These are phyloP conservation scores for Tephrocybe sp. DNA, from an alignment of 768 basidiomycete genomes.

Conservation along the genomic window DNA sequence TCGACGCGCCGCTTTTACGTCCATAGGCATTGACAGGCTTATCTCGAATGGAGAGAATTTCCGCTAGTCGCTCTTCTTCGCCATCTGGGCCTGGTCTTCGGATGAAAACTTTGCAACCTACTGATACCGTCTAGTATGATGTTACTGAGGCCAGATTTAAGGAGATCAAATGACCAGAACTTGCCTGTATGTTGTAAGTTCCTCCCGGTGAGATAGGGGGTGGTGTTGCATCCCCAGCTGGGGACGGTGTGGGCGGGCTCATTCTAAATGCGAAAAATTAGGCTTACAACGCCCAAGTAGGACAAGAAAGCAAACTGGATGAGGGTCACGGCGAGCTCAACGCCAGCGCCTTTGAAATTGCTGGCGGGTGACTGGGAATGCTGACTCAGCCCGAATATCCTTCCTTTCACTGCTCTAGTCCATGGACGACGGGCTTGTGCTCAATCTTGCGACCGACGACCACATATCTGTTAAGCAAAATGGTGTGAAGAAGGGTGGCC, in stretches of 20 bases:
- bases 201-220: slow-evolving; percentile 72
- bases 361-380: slow-evolving; percentile 9
- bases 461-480: slow-evolving; percentile 21
- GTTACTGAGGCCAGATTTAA: slow-evolving; percentile 25
- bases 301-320: neutral
- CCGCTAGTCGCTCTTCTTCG: slow-evolving; percentile 89
- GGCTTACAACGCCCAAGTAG: neutral
- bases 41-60: slow-evolving; percentile 93
- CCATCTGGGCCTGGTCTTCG: slow-evolving; percentile 75
- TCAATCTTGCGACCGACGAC: slow-evolving; percentile 59
- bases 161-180: slow-evolving; percentile 20
- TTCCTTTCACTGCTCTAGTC: neutral
- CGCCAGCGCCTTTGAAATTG: slow-evolving; percentile 7
- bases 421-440: slow-evolving; percentile 75
- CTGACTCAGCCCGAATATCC: slow-evolving; percentile 23
- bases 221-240: slow-evolving; percentile 45
- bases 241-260: slow-evolving; percentile 38
- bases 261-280: neutral
- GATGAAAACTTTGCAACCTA: slow-evolving; percentile 96
- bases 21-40: slow-evolving; percentile 67
- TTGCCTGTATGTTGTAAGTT: slow-evolving; percentile 72
- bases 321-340: slow-evolving; percentile 1
- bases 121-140: slow-evolving; percentile 66
- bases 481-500: slow-evolving; percentile 50
- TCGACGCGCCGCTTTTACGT: slow-evolving; percentile 37